Conservation (phyloP, 2,329 filamentous ascomycete species). For the Fusarium virguliforme region DNA sequence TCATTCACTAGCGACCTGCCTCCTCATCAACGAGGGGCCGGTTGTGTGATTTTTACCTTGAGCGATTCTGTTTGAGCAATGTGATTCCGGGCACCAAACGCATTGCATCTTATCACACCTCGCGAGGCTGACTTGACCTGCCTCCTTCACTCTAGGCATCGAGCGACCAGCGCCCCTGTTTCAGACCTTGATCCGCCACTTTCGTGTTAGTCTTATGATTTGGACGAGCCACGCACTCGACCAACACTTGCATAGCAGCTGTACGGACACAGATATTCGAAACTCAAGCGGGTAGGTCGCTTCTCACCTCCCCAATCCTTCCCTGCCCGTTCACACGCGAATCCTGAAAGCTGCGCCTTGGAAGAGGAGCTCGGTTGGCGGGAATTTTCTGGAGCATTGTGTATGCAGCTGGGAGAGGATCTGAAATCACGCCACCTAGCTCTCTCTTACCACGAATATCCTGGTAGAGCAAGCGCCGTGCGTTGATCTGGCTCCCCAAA, state of each 20-base stretch:
- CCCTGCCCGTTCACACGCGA: conserved; percentile 37
- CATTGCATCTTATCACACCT: conserved; percentile 31
- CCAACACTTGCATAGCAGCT: conserved; percentile 33
- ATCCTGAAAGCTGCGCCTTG: conserved; percentile 42
- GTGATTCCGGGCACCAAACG: conserved; percentile 30
- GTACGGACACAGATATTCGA: conserved; percentile 19
- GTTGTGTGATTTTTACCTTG: conserved; percentile 29
- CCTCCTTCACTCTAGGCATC: conserved; percentile 33
- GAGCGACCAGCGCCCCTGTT: conserved; percentile 33
- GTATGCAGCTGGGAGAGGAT: conserved; percentile 42
- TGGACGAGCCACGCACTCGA: conserved; percentile 29
- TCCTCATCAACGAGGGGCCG: conserved; percentile 27
- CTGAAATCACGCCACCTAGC: conserved; percentile 48
- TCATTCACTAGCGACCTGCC: conserved; percentile 32
- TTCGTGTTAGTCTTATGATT: conserved; percentile 31
- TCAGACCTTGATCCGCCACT: conserved; percentile 35
- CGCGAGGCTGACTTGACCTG: conserved; percentile 36
- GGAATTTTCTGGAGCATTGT: conserved; percentile 42
- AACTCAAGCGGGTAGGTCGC: conserved; percentile 41
- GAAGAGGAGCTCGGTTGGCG: conserved; percentile 40
- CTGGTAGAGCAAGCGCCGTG: conserved; percentile 37
- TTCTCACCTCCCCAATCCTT: conserved; percentile 32
- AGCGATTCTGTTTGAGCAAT: conserved; percentile 27
- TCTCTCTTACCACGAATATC: conserved; percentile 44
- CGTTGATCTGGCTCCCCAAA: conserved; percentile 33